Evolutionary conservation across 805 yeast genomes (phyloP).

Genomic region (Schizosaccharomyces japonicus): DNA sequence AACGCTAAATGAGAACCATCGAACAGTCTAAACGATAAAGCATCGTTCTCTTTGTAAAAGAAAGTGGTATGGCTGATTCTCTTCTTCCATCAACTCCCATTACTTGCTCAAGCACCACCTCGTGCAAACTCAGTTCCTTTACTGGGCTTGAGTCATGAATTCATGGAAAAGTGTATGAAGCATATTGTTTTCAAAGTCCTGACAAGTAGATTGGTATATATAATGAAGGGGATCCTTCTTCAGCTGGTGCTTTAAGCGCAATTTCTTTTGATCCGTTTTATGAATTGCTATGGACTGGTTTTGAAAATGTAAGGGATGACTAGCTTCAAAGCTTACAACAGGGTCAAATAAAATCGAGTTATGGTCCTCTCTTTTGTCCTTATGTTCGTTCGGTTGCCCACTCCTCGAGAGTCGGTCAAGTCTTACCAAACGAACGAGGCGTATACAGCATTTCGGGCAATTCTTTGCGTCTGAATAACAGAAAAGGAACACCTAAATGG

Average conservation of each 20-base stretch:
- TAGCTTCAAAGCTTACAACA: constrained; percentile 11
- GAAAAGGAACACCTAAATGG: constrained; percentile 30
- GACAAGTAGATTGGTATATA: neutral
- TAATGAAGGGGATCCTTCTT: neutral
- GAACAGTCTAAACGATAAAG: too few relatives aligned
- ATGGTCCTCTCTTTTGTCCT: constrained; percentile 26
- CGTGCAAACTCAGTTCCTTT: too few relatives aligned
- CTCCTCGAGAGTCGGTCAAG: constrained; percentile 24
- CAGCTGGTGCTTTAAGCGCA: constrained; percentile 6
- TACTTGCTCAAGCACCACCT: too few relatives aligned
- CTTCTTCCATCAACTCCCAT: too few relatives aligned
- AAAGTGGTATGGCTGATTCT: too few relatives aligned
- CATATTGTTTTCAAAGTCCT: neutral
- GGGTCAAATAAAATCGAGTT: constrained; percentile 22
- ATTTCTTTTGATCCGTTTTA: constrained; percentile 42
- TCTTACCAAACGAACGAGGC: constrained; percentile 34
- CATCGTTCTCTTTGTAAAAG: too few relatives aligned
- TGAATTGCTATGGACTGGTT: constrained; percentile 73
- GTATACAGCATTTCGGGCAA: constrained; percentile 29
- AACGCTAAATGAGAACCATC: too few relatives aligned
- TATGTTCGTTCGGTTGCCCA: constrained; percentile 39
- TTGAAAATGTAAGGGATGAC: constrained; percentile 28
- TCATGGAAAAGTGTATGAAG: neutral
- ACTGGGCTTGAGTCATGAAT: constrained; percentile 3
- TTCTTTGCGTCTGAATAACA: constrained; percentile 28